These are phyloP conservation scores for Coemansia sp. DNA, from an alignment of 192 early-diverging fungal genomes.

Conservation along the genomic window DNA sequence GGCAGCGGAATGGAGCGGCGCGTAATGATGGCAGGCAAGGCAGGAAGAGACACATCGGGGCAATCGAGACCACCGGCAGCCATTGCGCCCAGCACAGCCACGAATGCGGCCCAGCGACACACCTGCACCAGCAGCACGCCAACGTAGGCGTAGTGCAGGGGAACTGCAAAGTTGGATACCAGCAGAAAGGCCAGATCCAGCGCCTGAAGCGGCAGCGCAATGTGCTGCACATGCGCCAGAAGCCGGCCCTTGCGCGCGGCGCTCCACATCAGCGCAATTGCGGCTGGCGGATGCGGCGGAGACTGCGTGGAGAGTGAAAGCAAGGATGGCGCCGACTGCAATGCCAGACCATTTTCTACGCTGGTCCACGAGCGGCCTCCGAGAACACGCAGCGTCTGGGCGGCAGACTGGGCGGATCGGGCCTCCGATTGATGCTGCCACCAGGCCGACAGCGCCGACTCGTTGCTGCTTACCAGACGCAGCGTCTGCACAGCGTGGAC, in stretches of 20 bases:
- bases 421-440: neutral
- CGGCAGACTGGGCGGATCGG: neutral
- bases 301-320: neutral
- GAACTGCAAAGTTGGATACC: constrained; percentile 31
- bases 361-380: constrained; percentile 10
- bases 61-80: constrained; percentile 16
- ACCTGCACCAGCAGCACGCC: constrained; percentile 48
- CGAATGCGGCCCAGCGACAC: constrained; percentile 39
- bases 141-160: constrained; percentile 34
- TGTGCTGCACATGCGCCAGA: constrained; percentile 6
- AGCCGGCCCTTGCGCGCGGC: constrained; percentile 41
- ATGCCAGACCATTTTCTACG: neutral
- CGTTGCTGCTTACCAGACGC: constrained; percentile 42
- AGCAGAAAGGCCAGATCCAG: constrained; percentile 22
- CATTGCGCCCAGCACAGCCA: constrained; percentile 21
- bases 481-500: constrained; percentile 41
- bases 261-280: constrained; percentile 41
- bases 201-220: constrained; percentile 31
- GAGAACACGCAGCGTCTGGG: constrained; percentile 9
- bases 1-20: constrained; percentile 43
- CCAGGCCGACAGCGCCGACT: constrained; percentile 30
- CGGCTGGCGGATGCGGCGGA: neutral
- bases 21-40: constrained; percentile 34
- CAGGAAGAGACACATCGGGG: constrained; percentile 32
- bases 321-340: neutral